Conservation (phyloP, 768 basidiomycete species). For the Suillus bovinus region DNA sequence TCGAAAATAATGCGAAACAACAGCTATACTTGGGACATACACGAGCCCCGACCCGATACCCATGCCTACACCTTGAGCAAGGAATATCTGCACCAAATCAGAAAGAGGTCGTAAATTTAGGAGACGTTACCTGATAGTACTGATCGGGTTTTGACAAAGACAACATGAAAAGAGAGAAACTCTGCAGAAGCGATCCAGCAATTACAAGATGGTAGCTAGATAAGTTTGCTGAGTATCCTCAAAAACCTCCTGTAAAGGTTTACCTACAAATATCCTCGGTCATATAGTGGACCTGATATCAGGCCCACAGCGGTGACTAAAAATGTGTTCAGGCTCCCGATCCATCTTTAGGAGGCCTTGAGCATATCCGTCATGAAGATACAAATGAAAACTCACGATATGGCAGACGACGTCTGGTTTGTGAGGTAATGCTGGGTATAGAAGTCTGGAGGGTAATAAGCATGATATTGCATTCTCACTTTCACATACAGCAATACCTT, state of each 20-base stretch:
- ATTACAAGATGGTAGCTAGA: conserved; percentile 45
- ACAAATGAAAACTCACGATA: conserved; percentile 33
- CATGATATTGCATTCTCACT: neutral
- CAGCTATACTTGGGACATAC: conserved; percentile 42
- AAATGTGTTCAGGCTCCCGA: conserved; percentile 52
- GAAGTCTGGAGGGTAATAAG: conserved; percentile 30
- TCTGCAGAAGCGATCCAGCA: conserved; percentile 44
- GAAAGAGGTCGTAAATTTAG: neutral
- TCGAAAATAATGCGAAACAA: conserved; percentile 43
- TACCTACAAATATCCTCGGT: conserved; percentile 52
- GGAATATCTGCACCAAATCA: conserved; percentile 19
- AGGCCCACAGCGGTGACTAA: conserved; percentile 45
- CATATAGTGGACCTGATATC: conserved; percentile 49
- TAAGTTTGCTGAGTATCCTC: neutral
- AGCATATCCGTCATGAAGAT: conserved; percentile 10
- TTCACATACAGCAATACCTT: conserved; percentile 28
- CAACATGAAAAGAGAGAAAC: conserved; percentile 44
- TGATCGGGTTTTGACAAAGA: conserved; percentile 38
- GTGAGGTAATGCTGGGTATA: conserved; percentile 40
- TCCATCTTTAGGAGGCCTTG: conserved; percentile 30
- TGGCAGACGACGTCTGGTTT: conserved; percentile 36
- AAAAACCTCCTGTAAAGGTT: neutral
- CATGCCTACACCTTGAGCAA: conserved; percentile 30
- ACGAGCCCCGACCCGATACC: conserved; percentile 44
- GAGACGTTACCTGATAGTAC: conserved; percentile 37